Evolutionary conservation across 2,329 filamentous ascomycete genomes (phyloP).

Genomic region (Daldinia eschscholtzii): DNA sequence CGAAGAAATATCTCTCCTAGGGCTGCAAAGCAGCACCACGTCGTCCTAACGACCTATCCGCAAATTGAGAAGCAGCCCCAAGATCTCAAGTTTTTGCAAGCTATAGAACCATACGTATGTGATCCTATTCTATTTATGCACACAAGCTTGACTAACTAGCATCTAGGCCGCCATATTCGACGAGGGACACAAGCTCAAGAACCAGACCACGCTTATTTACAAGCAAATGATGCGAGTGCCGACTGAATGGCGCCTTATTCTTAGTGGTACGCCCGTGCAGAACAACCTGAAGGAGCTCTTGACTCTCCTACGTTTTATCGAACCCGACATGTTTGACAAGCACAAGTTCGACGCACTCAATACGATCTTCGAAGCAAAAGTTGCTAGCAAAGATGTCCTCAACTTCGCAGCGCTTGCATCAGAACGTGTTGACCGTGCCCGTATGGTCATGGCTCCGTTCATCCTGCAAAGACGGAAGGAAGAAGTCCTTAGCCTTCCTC

Average conservation of each 20-base stretch:
- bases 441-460: constrained; percentile 94
- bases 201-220: constrained; percentile 85
- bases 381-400: constrained; percentile 81
- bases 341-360: constrained; percentile 80
- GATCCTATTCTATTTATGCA: constrained; percentile 10
- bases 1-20: constrained; percentile 72
- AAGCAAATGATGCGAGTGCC: constrained; percentile 81
- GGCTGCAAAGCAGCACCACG: constrained; percentile 73
- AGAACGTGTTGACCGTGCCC: constrained; percentile 86
- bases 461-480: constrained; percentile 94
- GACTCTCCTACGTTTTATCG: constrained; percentile 91
- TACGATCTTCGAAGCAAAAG: constrained; percentile 91
- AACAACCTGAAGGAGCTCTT: constrained; percentile 95
- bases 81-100: constrained; percentile 65
- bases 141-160: constrained; percentile 22
- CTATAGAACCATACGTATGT: constrained; percentile 59
- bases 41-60: constrained; percentile 71
- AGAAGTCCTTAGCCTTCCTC: constrained; percentile 88
- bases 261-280: constrained; percentile 91
- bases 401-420: constrained; percentile 87
- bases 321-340: constrained; percentile 84
- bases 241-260: constrained; percentile 84
- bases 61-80: constrained; percentile 65
- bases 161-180: constrained; percentile 79
- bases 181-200: constrained; percentile 94